These are phyloP conservation scores for Diutina pseudorugosa DNA, from an alignment of 1,139 yeast species.

Conservation along the genomic window DNA sequence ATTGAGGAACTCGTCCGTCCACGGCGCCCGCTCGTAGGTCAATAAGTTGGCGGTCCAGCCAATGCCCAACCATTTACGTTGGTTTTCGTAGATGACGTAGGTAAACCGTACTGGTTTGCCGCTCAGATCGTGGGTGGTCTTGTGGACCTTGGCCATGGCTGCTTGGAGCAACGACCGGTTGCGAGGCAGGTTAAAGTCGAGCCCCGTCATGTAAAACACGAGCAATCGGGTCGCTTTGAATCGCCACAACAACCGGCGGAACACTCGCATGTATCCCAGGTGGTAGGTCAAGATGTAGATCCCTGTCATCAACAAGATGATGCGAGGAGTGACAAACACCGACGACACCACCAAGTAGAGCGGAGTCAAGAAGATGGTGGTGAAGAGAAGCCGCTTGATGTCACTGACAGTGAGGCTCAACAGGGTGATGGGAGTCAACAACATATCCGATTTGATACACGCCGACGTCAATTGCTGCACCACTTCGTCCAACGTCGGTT, in stretches of 20 bases:
- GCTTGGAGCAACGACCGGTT: conserved; percentile 40
- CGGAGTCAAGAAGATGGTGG: conserved; percentile 80
- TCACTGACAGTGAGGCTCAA: conserved; percentile 65
- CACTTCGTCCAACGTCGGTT: conserved; percentile 82
- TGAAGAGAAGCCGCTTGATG: conserved; percentile 64
- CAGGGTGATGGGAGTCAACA: conserved; percentile 65
- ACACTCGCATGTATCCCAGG: conserved; percentile 71
- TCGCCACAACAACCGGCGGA: conserved; percentile 76
- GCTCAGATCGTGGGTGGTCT: conserved; percentile 15
- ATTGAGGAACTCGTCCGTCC: conserved; percentile 94
- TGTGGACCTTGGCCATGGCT: conserved; percentile 49
- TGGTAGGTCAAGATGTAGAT: conserved; percentile 67
- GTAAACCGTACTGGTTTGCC: conserved; percentile 72
- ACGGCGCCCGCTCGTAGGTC: conserved; percentile 86
- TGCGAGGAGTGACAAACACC: conserved; percentile 59
- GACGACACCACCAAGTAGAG: conserved; percentile 59
- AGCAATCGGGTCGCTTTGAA: conserved; percentile 57
- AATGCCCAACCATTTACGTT: conserved; percentile 93
- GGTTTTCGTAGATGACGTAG: conserved; percentile 89
- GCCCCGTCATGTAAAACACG: conserved; percentile 75
- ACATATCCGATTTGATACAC: conserved; percentile 62
- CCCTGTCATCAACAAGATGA: conserved; percentile 50
- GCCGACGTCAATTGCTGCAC: conserved; percentile 71
- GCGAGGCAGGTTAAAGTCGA: conserved; percentile 57
- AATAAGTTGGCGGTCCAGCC: conserved; percentile 94